Evolutionary conservation across 2,329 filamentous ascomycete genomes (phyloP).

Genomic region (Calycina herbarum): DNA sequence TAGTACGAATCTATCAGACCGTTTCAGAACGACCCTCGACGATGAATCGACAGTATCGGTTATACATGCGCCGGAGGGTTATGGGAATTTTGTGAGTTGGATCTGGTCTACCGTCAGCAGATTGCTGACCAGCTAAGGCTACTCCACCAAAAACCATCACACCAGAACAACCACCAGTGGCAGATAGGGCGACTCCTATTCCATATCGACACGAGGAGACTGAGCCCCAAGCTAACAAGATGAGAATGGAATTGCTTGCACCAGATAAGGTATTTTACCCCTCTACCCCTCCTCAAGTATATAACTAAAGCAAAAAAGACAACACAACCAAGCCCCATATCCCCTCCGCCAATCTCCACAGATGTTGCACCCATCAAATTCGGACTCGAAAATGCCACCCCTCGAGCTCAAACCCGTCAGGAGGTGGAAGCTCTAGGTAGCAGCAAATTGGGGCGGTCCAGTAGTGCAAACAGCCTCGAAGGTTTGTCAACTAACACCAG

Average conservation of each 20-base stretch:
- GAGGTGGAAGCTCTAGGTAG: conserved; percentile 61
- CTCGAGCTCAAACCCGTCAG: conserved; percentile 78
- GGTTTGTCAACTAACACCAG: conserved; percentile 50
- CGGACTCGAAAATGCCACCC: conserved; percentile 70
- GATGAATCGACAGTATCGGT: conserved; percentile 80
- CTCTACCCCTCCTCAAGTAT: not conserved
- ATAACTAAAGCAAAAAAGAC: conserved; percentile 26
- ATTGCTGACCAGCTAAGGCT: conserved; percentile 23
- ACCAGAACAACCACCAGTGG: conserved; percentile 22
- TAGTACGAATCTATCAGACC: conserved; percentile 56
- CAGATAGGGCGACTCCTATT: conserved; percentile 36
- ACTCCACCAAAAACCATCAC: conserved; percentile 24
- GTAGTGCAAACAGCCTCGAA: conserved; percentile 74
- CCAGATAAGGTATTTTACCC: conserved; percentile 32
- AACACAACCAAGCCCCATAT: conserved; percentile 38
- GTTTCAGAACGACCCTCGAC: conserved; percentile 58
- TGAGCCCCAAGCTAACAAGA: conserved; percentile 11
- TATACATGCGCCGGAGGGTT: conserved; percentile 85
- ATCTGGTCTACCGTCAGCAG: not conserved
- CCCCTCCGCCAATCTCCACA: conserved; percentile 72
- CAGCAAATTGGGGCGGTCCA: conserved; percentile 56
- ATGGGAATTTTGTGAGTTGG: conserved; percentile 70
- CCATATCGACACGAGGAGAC: conserved; percentile 31
- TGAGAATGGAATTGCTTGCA: conserved; percentile 26
- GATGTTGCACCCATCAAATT: conserved; percentile 67